Evolutionary conservation across 1,139 yeast genomes (phyloP).

Genomic region (Debaryomycetaceae sp.): DNA sequence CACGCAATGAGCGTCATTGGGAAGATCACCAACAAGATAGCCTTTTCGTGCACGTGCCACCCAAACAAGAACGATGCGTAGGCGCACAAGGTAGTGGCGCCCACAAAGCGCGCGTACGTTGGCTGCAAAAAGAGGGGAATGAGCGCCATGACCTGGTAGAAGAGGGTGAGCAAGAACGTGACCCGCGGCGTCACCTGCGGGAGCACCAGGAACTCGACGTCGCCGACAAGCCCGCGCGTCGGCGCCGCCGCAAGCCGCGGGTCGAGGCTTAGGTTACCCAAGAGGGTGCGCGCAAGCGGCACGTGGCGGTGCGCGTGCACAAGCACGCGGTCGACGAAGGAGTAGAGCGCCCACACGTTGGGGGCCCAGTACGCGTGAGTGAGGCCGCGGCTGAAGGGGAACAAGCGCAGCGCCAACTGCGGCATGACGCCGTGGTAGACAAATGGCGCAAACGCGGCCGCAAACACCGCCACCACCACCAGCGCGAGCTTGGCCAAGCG

Average conservation of each 20-base stretch:
- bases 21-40: slow-evolving; percentile 80
- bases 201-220: slow-evolving; percentile 72
- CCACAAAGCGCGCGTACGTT: slow-evolving; percentile 71
- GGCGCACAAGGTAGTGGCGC: slow-evolving; percentile 84
- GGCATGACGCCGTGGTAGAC: slow-evolving; percentile 59
- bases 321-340: slow-evolving; percentile 74
- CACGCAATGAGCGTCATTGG: slow-evolving; percentile 80
- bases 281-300: slow-evolving; percentile 41
- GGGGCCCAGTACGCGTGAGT: slow-evolving; percentile 99
- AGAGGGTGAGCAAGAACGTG: slow-evolving; percentile 74
- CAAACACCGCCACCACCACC: slow-evolving; percentile 61
- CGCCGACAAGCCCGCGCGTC: slow-evolving; percentile 91
- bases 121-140: slow-evolving; percentile 76
- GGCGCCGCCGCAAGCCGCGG: slow-evolving; percentile 34
- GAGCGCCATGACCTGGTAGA: slow-evolving; percentile 75
- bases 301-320: slow-evolving; percentile 46
- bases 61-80: slow-evolving; percentile 90
- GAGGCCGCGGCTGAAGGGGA: slow-evolving; percentile 92
- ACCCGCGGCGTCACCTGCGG: slow-evolving; percentile 76
- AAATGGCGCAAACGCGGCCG: slow-evolving; percentile 79
- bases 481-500: slow-evolving; percentile 58
- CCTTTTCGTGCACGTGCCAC: slow-evolving; percentile 99
- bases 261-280: slow-evolving; percentile 30
- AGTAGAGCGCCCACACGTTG: slow-evolving; percentile 91
- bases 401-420: slow-evolving; percentile 63